phyloP scores from a whole-genome alignment of 495 filamentous ascomycete genomes.

The Talaromyces stipitatus region DNA sequence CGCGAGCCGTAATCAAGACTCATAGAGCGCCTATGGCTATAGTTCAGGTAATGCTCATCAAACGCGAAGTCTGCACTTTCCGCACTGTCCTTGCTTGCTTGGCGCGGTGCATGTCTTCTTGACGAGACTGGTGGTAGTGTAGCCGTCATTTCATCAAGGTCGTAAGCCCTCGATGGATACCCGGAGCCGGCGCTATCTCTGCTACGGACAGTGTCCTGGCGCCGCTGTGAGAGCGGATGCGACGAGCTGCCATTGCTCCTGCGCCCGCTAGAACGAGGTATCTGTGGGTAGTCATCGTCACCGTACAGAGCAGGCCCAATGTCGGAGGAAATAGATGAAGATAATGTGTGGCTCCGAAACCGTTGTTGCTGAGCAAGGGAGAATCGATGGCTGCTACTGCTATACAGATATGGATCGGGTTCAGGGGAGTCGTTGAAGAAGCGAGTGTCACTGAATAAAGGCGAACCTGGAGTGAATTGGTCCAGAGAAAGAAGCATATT shows the following conservation, averaged over 20 bases:
- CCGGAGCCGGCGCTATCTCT: constrained; percentile 28
- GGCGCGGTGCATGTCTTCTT: constrained; percentile 22
- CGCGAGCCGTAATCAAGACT: constrained; percentile 65
- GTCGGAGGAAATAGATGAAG: constrained; percentile 68
- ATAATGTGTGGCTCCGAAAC: constrained; percentile 52
- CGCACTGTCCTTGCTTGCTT: constrained; percentile 68
- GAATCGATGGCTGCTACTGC: constrained; percentile 7
- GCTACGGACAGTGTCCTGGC: constrained; percentile 56
- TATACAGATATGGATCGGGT: constrained; percentile 13
- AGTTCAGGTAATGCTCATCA: constrained; percentile 44
- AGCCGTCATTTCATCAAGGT: neutral
- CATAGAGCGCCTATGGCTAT: constrained; percentile 57
- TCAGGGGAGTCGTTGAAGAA: constrained; percentile 36
- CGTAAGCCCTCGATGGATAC: constrained; percentile 3
- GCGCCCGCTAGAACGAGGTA: constrained; percentile 49
- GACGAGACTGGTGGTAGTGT: neutral
- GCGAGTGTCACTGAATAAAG: constrained; percentile 32
- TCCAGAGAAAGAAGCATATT: constrained; percentile 89
- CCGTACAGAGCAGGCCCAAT: constrained; percentile 60
- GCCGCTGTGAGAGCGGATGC: constrained; percentile 52
- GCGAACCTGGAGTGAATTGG: constrained; percentile 52
- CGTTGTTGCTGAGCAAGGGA: constrained; percentile 29
- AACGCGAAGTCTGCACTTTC: constrained; percentile 59
- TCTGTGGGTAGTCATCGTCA: constrained; percentile 51
- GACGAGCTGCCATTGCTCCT: constrained; percentile 80